phyloP scores from a whole-genome alignment of 2,329 filamentous ascomycete species.

The Chaetomiaceae sp. region DNA sequence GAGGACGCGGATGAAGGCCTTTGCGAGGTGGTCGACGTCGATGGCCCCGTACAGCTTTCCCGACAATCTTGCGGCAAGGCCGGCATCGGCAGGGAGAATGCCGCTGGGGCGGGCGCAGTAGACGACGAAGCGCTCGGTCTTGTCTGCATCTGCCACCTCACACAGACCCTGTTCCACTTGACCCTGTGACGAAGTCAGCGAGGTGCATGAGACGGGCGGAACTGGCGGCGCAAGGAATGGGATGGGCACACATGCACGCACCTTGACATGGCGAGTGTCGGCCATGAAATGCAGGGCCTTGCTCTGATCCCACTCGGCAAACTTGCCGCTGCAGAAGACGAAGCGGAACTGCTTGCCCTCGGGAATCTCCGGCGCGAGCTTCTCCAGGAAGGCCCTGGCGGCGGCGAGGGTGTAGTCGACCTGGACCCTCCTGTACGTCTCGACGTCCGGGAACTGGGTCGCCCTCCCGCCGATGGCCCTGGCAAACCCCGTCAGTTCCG shows the following conservation, averaged over 20 bases:
- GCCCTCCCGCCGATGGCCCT: conserved; percentile 42
- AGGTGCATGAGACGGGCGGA: not conserved
- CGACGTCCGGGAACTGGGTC: conserved; percentile 47
- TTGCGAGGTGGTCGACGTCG: conserved; percentile 35
- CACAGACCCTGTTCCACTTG: conserved; percentile 39
- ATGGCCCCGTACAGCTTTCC: conserved; percentile 33
- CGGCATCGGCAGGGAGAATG: conserved; percentile 29
- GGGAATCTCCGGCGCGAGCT: conserved; percentile 31
- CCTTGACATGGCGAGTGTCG: conserved; percentile 37
- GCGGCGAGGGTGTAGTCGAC: conserved; percentile 57
- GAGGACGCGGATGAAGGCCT: conserved; percentile 35
- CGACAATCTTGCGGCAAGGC: conserved; percentile 28
- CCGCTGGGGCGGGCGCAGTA: conserved; percentile 36
- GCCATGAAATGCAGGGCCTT: conserved; percentile 35
- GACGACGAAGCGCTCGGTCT: conserved; percentile 30
- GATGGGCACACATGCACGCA: conserved; percentile 5
- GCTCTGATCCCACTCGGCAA: conserved; percentile 25
- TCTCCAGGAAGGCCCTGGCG: conserved; percentile 33
- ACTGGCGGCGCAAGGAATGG: not conserved
- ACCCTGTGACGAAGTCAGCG: conserved; percentile 24
- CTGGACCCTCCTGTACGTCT: conserved; percentile 46
- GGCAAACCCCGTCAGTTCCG: no score
- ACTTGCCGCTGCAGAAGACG: conserved; percentile 40
- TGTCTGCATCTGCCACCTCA: conserved; percentile 34
- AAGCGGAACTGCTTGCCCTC: conserved; percentile 38